Evolutionary conservation across 75 land plant genomes (phyloP).

Genomic region (Pinus taeda): DNA sequence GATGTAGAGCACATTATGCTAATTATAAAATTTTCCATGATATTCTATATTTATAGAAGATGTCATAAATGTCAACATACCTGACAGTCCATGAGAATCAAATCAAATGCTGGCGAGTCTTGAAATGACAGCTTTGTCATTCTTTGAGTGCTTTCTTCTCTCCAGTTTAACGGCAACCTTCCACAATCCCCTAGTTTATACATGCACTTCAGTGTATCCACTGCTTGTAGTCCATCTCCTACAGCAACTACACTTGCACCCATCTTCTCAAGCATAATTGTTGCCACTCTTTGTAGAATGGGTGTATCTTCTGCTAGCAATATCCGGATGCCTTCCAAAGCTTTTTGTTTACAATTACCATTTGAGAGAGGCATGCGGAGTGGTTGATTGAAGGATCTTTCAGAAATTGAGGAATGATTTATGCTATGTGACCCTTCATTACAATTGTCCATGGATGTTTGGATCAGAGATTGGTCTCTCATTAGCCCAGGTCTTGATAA

Average conservation of each 20-base stretch:
- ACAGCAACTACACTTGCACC: conserved; percentile 68
- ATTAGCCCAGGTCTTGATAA: too few species aligned
- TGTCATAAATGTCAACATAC: background rate
- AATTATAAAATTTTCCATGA: too few species aligned
- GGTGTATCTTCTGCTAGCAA: conserved; percentile 79
- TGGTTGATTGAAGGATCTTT: background rate
- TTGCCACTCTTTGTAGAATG: conserved; percentile 69
- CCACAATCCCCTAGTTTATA: background rate
- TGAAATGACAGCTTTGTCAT: background rate
- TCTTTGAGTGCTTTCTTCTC: background rate
- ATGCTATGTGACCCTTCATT: background rate
- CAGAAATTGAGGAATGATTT: background rate
- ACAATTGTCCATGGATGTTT: background rate
- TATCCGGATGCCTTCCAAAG: conserved; percentile 54
- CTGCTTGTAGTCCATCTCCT: conserved; percentile 74
- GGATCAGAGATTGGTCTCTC: background rate
- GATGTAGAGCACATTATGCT: too few species aligned
- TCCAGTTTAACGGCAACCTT: background rate
- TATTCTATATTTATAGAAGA: too few species aligned
- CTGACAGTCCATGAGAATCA: background rate
- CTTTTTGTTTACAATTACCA: conserved; percentile 9
- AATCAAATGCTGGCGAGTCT: background rate
- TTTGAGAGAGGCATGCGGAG: background rate
- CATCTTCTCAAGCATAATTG: conserved; percentile 69
- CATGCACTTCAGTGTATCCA: conserved; percentile 36